A percentile compares a stretch with the other conserved stretches of the same genome.
Conservation (phyloP, 2,329 filamentous ascomycete species). For the Trichoderma cornu-damae region DNA sequence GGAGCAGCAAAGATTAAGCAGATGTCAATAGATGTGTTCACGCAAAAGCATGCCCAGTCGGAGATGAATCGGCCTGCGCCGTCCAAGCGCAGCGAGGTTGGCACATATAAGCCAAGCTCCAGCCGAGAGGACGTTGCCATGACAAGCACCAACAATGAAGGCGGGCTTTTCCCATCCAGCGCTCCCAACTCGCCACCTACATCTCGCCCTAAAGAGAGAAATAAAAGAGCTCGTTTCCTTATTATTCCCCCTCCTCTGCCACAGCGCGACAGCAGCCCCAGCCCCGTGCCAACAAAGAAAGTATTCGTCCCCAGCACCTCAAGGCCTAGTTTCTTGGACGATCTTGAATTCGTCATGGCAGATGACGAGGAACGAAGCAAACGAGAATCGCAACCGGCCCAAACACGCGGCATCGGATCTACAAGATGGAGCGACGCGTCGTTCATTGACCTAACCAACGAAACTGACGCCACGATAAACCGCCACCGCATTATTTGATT, state of each 20-base stretch:
- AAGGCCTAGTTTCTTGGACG: slow-evolving; percentile 37
- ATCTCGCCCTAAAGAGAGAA: background rate
- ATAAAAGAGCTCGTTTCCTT: background rate
- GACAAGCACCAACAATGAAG: slow-evolving; percentile 19
- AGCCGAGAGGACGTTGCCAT: slow-evolving; percentile 11
- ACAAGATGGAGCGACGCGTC: slow-evolving; percentile 32
- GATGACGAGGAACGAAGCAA: slow-evolving; percentile 26
- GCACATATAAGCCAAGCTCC: background rate
- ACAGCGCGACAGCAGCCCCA: slow-evolving; percentile 16
- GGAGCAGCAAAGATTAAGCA: slow-evolving; percentile 28
- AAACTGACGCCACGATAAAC: background rate
- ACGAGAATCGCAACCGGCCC: slow-evolving; percentile 21
- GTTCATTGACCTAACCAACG: slow-evolving; percentile 32
- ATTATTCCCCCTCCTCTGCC: too few relatives aligned
- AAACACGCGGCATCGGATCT: slow-evolving; percentile 20
- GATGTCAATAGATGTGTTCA: slow-evolving; percentile 32
- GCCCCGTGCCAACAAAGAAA: slow-evolving; percentile 32
- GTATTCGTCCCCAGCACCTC: slow-evolving; percentile 36
- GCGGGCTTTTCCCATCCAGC: slow-evolving; percentile 8
- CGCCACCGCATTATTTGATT: background rate
- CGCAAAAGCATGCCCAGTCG: slow-evolving; percentile 18
- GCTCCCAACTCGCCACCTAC: background rate
- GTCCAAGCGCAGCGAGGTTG: background rate
- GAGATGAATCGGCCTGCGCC: background rate
- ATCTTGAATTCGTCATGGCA: slow-evolving; percentile 26